These are phyloP conservation scores for Irpex sp. DNA, from an alignment of 1,284 basidiomycete species.

Conservation along the genomic window DNA sequence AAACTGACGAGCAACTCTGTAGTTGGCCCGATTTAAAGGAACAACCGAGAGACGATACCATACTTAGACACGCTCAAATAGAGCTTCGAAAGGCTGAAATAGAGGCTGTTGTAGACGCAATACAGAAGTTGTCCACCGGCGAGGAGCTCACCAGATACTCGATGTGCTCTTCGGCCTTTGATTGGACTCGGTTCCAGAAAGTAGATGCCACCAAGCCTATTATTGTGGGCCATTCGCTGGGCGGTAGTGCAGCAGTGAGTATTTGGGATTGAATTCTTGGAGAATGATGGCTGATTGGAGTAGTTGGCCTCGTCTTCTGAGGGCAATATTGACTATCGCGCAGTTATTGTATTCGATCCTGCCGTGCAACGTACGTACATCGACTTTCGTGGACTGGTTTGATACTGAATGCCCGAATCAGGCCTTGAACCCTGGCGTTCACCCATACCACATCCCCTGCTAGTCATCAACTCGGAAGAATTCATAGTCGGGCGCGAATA, in stretches of 20 bases:
- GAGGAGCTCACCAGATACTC: conserved; percentile 7
- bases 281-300: neutral
- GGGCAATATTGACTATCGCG: conserved; percentile 20
- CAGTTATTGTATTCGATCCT: conserved; percentile 27
- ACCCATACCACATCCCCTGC: conserved; percentile 30
- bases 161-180: conserved; percentile 10
- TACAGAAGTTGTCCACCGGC: conserved; percentile 21
- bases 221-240: conserved; percentile 33
- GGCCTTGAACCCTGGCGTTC: conserved; percentile 31
- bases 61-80: conserved; percentile 39
- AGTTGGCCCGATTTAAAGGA: conserved; percentile 30
- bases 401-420: conserved; percentile 4
- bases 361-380: conserved; percentile 19
- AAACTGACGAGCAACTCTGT: neutral
- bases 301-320: conserved; percentile 25
- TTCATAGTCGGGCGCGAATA: conserved; percentile 31
- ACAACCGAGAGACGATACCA: conserved; percentile 34
- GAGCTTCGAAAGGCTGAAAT: conserved; percentile 39
- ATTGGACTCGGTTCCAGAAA: conserved; percentile 20
- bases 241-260: conserved; percentile 31
- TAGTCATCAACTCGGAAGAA: conserved; percentile 37
- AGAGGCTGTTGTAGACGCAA: conserved; percentile 29
- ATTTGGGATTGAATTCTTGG: neutral
- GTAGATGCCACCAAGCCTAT: conserved; percentile 22
- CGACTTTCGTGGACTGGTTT: neutral